Evolutionary conservation across 2,329 filamentous ascomycete genomes (phyloP), one percentile per base, ranked within the genome.

Genomic region (Esteya vermicola): DNA sequence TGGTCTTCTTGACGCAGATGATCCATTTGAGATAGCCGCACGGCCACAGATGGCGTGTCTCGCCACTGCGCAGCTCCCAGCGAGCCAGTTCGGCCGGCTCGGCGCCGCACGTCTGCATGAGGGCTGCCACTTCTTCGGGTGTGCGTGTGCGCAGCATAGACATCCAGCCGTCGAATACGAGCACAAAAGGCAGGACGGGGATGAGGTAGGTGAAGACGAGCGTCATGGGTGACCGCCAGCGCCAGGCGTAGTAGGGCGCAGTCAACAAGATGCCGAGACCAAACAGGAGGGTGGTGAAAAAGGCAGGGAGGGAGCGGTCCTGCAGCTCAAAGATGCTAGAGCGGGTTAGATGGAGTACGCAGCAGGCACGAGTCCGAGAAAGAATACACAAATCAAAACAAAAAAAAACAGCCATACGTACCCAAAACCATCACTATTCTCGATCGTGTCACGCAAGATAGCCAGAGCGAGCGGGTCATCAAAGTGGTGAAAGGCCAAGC

Each of bases 401-500:
- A 33, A 18, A 10, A 37, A 23, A 13, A 28, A 10, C 42, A 20
- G 30, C 5, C 31, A 12, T 23, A 48, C 55, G 49, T 47, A 65
- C 62, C 69, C 78, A 49, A 85, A 78, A 0, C 72, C 80, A 45
- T 81, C 69, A 39, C 72, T 70, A 0, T 72, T 81, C 48, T 72
- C 64, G 28, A 84, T 56, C 0, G 78, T 79, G 52, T 81, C 75
- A 39, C 63, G 63, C 25, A 88, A 54, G 23, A 85, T 78, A 9
- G 65, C 63, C 21, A 54, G 59, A 1, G 78, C 81, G 16, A 76
- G 57, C 4, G 59, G 58, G 50, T 85, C 77, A 45, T 76, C 69
- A 48, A 86, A 86, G 58, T 86, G 81, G 56, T 86, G 82, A 51
- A 88, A 88, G 1, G 79, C 72, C 3, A 85, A 63, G 53, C 79